phyloP scores from a whole-genome alignment of 1,284 basidiomycete species.

The Ganoderma leucocontextum region DNA sequence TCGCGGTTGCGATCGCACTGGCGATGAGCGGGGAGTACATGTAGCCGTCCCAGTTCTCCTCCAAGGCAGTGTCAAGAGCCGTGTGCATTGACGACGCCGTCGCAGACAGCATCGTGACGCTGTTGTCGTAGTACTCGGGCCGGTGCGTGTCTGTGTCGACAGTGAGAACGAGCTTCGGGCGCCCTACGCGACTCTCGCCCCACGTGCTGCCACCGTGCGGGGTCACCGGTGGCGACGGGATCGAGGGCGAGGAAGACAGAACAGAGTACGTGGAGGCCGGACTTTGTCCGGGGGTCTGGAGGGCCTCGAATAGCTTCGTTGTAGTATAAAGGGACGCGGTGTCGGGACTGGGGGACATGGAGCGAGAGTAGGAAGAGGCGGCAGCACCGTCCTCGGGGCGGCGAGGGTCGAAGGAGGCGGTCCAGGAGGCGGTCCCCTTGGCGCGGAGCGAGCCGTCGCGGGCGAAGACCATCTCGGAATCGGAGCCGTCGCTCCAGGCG shows the following conservation, averaged over 20 bases:
- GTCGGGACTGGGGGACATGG: constrained; percentile 37
- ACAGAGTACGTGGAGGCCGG: constrained; percentile 41
- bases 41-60: constrained; percentile 44
- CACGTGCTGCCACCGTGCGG: constrained; percentile 53
- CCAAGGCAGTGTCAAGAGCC: constrained; percentile 77
- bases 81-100: constrained; percentile 75
- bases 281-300: constrained; percentile 38
- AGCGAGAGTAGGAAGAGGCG: constrained; percentile 39
- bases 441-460: constrained; percentile 46
- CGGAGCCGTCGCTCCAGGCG: constrained; percentile 72
- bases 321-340: constrained; percentile 37
- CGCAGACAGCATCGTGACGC: constrained; percentile 57
- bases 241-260: constrained; percentile 41
- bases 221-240: constrained; percentile 47
- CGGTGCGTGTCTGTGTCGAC: constrained; percentile 66
- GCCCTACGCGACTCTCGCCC: constrained; percentile 45
- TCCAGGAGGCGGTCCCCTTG: constrained; percentile 47
- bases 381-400: constrained; percentile 18
- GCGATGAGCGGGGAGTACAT: constrained; percentile 37
- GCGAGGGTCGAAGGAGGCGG: constrained; percentile 44
- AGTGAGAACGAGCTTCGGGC: constrained; percentile 54
- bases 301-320: constrained; percentile 37
- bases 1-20: constrained; percentile 36
- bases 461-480: constrained; percentile 69
- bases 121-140: constrained; percentile 61